Evolutionary conservation across 2,329 filamentous ascomycete genomes (phyloP).

Genomic region (Ophiocordyceps camponoti-saundersi): DNA sequence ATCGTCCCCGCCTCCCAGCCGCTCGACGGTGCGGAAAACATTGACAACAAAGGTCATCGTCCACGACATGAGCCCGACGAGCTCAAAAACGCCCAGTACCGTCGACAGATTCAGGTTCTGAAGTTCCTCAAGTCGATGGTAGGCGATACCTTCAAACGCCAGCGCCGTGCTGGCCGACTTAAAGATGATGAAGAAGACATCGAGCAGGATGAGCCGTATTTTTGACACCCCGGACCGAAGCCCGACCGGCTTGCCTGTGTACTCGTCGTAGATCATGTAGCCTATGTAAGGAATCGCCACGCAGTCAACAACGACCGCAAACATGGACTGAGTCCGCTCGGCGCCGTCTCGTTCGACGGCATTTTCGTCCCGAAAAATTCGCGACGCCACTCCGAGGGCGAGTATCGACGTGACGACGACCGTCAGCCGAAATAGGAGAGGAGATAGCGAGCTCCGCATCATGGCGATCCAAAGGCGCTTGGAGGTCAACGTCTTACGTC

Average conservation of each 20-base stretch:
- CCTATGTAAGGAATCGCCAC: slow-evolving; percentile 78
- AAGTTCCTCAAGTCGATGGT: slow-evolving; percentile 21
- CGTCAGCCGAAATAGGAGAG: slow-evolving; percentile 63
- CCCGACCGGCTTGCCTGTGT: slow-evolving; percentile 82
- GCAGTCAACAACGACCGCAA: slow-evolving; percentile 79
- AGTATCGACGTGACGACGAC: slow-evolving; percentile 71
- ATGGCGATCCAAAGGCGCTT: slow-evolving; percentile 51
- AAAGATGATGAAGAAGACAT: slow-evolving; percentile 94
- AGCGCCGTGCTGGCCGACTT: slow-evolving; percentile 84
- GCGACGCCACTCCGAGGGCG: slow-evolving; percentile 61
- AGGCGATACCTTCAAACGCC: slow-evolving; percentile 70
- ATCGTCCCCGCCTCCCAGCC: slow-evolving; percentile 39
- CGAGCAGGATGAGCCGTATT: slow-evolving; percentile 74
- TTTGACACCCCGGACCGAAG: slow-evolving; percentile 72
- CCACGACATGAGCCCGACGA: slow-evolving; percentile 79
- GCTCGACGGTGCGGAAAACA: slow-evolving; percentile 52
- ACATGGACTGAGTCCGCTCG: slow-evolving; percentile 62
- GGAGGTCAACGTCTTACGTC: slow-evolving; percentile 15
- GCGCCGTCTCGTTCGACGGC: slow-evolving; percentile 20
- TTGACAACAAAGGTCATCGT: slow-evolving; percentile 78
- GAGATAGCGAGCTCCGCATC: slow-evolving; percentile 70
- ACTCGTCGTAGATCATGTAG: slow-evolving; percentile 95
- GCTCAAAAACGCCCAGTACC: slow-evolving; percentile 59
- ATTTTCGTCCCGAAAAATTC: slow-evolving; percentile 49
- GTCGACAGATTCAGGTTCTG: slow-evolving; percentile 38